A percentile compares a stretch with the other conserved stretches of the same genome.
Evolutionary conservation across 345 rosid genomes (phyloP).

Genomic region (Aegle marmelos): DNA sequence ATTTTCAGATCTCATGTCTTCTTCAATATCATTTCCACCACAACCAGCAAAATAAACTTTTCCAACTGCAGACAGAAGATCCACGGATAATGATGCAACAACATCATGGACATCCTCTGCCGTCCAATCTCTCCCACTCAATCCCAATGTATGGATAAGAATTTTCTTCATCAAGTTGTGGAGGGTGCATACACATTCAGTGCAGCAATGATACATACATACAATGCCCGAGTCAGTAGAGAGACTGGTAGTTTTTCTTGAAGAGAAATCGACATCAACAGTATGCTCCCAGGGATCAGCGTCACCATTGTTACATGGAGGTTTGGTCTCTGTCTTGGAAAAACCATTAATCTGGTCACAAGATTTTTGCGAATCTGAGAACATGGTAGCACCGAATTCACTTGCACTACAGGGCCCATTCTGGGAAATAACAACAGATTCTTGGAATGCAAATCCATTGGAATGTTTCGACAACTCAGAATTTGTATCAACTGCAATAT

Average conservation of each 20-base stretch:
- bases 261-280: conserved; percentile 16
- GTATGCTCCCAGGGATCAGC: conserved; percentile 15
- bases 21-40: conserved; percentile 25
- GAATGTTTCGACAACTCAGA: conserved; percentile 20
- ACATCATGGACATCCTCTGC: conserved; percentile 67
- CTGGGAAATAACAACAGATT: conserved; percentile 17
- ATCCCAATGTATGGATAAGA: conserved; percentile 42
- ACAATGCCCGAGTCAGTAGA: conserved; percentile 30
- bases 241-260: conserved; percentile 18
- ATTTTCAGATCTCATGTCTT: conserved; percentile 23
- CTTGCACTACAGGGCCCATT: conserved; percentile 26
- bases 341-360: conserved; percentile 24
- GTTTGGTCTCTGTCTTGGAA: not conserved
- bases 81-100: conserved; percentile 65
- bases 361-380: conserved; percentile 17
- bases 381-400: conserved; percentile 9
- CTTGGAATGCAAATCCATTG: conserved; percentile 23
- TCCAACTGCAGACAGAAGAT: conserved; percentile 57
- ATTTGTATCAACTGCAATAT: conserved; percentile 21
- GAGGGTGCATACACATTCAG: conserved; percentile 50
- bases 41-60: conserved; percentile 35
- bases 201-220: conserved; percentile 71
- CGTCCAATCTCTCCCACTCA: conserved; percentile 32
- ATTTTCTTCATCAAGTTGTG: conserved; percentile 47
- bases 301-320: conserved; percentile 17